Evolutionary conservation across 2,329 filamentous ascomycete species (phyloP), one percentile per base, ranked within the genome.

Genomic region (Zopfia rhizophila): DNA sequence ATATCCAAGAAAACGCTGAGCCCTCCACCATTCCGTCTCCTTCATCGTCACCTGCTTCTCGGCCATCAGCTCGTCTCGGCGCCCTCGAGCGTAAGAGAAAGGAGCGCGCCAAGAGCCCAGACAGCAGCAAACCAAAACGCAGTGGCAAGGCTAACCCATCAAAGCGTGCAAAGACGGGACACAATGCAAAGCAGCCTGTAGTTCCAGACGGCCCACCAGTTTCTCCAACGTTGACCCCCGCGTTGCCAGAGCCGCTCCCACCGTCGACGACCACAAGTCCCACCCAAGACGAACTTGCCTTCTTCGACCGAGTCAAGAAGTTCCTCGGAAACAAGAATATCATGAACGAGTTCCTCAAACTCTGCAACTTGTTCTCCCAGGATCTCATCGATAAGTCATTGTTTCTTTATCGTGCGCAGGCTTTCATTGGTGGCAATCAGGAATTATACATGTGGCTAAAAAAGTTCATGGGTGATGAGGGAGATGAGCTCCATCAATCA

Each of bases 251-350:
- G 66, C 92, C 94, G 2, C 82, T 97, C 22, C 86, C 89, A 11
- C 91, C 92, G 1, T 86, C 85, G 0, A 83, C 86, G 0, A 84
- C 86, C 1, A 79, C 86, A 7, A 85, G 86, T n/a, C 89, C 91
- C 1, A 89, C 83, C 17, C 82, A 86, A 41, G 93, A 97, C 46
- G 93, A 97, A 66, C 81, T 97, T 39, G 86, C 86, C 2, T 97
- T 97, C 74, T 99, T 99, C 61, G 94, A 99, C 51, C 87, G 91
- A 6, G 91, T 94, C 13, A 97, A 97, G 81, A 99, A 99, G 73
- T 93, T 88, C 63, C 90, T 99, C 46, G 87, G 88, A 51, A 97
- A 97, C 71, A 89, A 96, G 69, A 89, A 90, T 44, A 88, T 88
- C 3, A 95, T 96, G 82, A 92, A 90, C 61, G 94, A 99, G 70